Conservation (phyloP, 108 stramenopile genomes). For the Cylindrotheca closterium region DNA sequence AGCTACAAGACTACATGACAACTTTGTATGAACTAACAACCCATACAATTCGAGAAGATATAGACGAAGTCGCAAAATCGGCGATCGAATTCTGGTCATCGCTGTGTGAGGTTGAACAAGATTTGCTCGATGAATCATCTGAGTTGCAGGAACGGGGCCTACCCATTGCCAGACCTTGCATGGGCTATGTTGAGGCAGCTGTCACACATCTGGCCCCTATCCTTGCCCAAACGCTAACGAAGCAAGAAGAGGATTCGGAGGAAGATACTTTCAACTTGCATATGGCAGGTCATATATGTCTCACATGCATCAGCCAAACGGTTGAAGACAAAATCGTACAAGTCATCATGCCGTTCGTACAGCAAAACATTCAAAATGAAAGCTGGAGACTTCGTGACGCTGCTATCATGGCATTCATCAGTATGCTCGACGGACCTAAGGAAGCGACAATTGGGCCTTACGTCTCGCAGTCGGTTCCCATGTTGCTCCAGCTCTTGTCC, state of each 20-base stretch:
- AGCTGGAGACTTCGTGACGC: constrained; percentile 94
- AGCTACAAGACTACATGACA: constrained; percentile 89
- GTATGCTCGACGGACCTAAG: constrained; percentile 86
- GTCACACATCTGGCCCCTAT: constrained; percentile 80
- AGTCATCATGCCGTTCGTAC: constrained; percentile 88
- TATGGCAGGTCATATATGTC: constrained; percentile 88
- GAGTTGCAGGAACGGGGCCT: constrained; percentile 51
- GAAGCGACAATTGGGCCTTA: constrained; percentile 69
- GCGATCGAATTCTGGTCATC: constrained; percentile 97
- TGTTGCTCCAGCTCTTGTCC: constrained; percentile 70
- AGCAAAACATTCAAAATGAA: constrained; percentile 76
- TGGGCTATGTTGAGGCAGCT: constrained; percentile 78
- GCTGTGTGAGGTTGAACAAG: constrained; percentile 87
- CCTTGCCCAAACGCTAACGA: constrained; percentile 79
- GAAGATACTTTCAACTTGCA: constrained; percentile 85
- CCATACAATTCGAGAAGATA: constrained; percentile 69
- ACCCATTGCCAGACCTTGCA: constrained; percentile 49
- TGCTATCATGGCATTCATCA: constrained; percentile 92
- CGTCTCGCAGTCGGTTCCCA: constrained; percentile 85
- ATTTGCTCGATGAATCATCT: constrained; percentile 68
- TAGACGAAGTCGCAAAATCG: constrained; percentile 85
- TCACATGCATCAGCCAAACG: constrained; percentile 73
- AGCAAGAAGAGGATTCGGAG: constrained; percentile 90
- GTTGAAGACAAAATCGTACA: constrained; percentile 85
- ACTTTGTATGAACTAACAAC: constrained; percentile 90